Percentiles rank a stretch among this genome's conserved stretches.
Conservation (phyloP, 2,329 filamentous ascomycete species). For the Ceratocystis ficicola region DNA sequence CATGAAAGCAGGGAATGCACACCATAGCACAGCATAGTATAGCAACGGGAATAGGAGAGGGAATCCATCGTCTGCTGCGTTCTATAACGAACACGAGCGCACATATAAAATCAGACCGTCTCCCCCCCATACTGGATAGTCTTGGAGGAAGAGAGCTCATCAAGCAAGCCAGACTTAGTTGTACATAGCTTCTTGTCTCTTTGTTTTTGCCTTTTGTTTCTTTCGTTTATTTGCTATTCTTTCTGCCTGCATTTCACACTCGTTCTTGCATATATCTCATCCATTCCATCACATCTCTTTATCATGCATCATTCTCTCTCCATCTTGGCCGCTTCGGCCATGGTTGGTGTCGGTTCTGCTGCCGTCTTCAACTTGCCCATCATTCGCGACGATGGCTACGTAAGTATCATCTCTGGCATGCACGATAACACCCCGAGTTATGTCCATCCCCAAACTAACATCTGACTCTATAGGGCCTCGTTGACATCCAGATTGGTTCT, state of each 20-base stretch:
- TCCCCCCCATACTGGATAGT: too few species aligned
- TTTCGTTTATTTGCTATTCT: neutral
- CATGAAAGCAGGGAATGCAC: too few species aligned
- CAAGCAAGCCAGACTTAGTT: neutral
- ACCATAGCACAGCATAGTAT: too few species aligned
- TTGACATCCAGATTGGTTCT: conserved; percentile 27
- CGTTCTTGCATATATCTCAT: neutral
- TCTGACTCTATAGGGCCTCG: conserved; percentile 14
- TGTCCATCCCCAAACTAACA: neutral
- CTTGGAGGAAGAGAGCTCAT: too few species aligned
- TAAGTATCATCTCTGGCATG: neutral
- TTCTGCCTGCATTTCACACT: neutral
- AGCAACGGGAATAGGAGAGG: too few species aligned
- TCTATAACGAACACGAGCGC: too few species aligned
- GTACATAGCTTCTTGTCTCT: neutral
- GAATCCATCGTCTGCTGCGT: too few species aligned
- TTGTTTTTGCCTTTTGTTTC: neutral
- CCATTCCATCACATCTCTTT: neutral
- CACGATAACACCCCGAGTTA: neutral
- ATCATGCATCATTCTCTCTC: conserved; percentile 15
- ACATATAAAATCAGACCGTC: too few species aligned
- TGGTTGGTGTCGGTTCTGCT: conserved; percentile 14
- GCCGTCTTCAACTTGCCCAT: conserved; percentile 21
- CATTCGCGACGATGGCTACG: conserved; percentile 20
- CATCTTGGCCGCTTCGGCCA: conserved; percentile 18